Conservation (phyloP, 2,329 filamentous ascomycete genomes). For the Penicillium sp. region DNA sequence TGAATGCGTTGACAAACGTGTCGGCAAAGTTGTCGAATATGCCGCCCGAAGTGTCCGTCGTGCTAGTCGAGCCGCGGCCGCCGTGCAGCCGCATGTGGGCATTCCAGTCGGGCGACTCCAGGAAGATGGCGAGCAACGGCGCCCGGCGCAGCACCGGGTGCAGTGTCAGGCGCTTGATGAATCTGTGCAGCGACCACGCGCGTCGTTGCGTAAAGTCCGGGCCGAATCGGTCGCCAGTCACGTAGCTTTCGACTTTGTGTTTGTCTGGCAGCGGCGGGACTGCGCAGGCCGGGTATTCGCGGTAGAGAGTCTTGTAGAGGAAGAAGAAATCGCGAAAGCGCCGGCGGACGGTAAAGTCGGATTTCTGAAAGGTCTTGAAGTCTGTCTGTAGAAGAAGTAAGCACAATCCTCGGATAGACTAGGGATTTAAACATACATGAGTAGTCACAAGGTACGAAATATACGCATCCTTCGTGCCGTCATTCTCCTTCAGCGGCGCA, state of each 20-base stretch:
- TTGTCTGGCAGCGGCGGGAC: constrained; percentile 95
- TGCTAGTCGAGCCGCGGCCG: constrained; percentile 55
- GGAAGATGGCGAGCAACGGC: constrained; percentile 77
- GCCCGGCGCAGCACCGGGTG: constrained; percentile 86
- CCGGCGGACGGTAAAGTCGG: constrained; percentile 73
- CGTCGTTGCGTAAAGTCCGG: constrained; percentile 85
- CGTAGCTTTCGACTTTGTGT: constrained; percentile 93
- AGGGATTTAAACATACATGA: constrained; percentile 69
- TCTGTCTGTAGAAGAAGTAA: constrained; percentile 61
- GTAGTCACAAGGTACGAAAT: constrained; percentile 94
- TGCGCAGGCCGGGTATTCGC: constrained; percentile 85
- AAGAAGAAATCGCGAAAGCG: constrained; percentile 98
- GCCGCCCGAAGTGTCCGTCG: constrained; percentile 46
- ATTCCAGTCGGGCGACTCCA: constrained; percentile 95
- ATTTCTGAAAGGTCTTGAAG: constrained; percentile 85
- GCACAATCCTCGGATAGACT: no score
- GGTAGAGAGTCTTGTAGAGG: constrained; percentile 82
- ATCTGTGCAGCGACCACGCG: constrained; percentile 86
- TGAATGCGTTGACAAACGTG: constrained; percentile 94
- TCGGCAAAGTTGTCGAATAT: constrained; percentile 96
- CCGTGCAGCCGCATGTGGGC: constrained; percentile 82
- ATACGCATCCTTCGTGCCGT: constrained; percentile 94
- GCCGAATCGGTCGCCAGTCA: constrained; percentile 91
- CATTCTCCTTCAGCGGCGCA: constrained; percentile 86
- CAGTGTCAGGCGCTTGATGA: constrained; percentile 77